phyloP scores from a whole-genome alignment of 768 basidiomycete genomes.

The Candolleomyces aberdarensis region DNA sequence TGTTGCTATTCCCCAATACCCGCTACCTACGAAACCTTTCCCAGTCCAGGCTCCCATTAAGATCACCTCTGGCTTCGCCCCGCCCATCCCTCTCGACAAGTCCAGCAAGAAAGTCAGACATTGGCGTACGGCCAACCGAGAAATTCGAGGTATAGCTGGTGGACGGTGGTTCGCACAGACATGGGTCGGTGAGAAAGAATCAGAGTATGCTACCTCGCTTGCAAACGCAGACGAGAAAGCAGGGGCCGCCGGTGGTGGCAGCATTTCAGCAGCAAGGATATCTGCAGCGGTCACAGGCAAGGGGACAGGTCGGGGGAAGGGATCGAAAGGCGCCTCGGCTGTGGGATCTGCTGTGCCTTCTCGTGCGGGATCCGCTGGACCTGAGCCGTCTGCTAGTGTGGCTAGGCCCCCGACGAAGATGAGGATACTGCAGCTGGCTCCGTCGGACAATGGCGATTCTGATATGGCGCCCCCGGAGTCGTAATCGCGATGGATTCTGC shows the following conservation, averaged over 20 bases:
- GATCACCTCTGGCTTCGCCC: conserved; percentile 71
- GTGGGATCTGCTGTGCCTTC: conserved; percentile 53
- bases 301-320: conserved; percentile 37
- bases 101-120: conserved; percentile 58
- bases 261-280: conserved; percentile 35
- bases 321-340: conserved; percentile 36
- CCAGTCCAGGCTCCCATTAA: conserved; percentile 77
- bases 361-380: conserved; percentile 52
- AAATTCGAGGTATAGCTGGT: conserved; percentile 79
- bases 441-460: conserved; percentile 50
- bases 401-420: conserved; percentile 61
- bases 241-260: conserved; percentile 15
- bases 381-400: conserved; percentile 33
- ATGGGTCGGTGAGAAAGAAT: conserved; percentile 88
- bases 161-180: conserved; percentile 76
- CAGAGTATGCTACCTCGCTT: conserved; percentile 48
- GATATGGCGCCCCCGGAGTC: conserved; percentile 24
- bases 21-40: conserved; percentile 80
- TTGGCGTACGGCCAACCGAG: conserved; percentile 73
- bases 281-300: conserved; percentile 39
- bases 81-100: conserved; percentile 63
- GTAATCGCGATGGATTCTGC: background rate
- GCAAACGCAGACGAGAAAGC: conserved; percentile 32
- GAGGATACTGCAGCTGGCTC: conserved; percentile 55
- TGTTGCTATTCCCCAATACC: conserved; percentile 67